Percentiles rank a stretch among this genome's conserved stretches.
Conservation (phyloP, 1,284 basidiomycete species). For the Xanthoconium separans region DNA sequence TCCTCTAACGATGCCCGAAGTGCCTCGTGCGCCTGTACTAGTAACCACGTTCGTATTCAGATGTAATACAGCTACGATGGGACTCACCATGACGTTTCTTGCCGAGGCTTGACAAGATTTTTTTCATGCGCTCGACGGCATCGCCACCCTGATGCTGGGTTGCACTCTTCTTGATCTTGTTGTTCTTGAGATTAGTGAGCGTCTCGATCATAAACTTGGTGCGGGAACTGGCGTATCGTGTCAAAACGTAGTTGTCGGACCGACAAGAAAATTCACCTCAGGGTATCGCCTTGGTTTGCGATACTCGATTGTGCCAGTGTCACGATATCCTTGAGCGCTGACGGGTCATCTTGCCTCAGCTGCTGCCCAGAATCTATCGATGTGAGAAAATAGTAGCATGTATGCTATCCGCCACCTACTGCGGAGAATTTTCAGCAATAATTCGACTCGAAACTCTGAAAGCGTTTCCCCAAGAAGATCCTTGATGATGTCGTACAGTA, state of each 20-base stretch:
- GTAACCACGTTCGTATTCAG: not conserved
- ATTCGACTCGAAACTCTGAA: slow-evolving; percentile 81
- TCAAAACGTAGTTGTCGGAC: not conserved
- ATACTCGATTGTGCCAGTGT: slow-evolving; percentile 79
- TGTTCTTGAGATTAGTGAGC: slow-evolving; percentile 86
- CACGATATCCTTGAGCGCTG: slow-evolving; percentile 82
- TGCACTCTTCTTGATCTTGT: slow-evolving; percentile 70
- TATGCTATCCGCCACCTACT: slow-evolving; percentile 45
- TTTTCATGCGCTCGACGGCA: slow-evolving; percentile 81
- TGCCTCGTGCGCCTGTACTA: slow-evolving; percentile 81
- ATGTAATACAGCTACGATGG: not conserved
- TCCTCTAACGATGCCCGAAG: slow-evolving; percentile 85
- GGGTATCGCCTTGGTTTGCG: slow-evolving; percentile 48
- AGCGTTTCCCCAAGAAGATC: slow-evolving; percentile 68
- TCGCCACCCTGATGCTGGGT: slow-evolving; percentile 67
- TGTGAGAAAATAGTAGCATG: slow-evolving; percentile 4
- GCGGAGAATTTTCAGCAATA: slow-evolving; percentile 82
- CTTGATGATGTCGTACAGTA: slow-evolving; percentile 90
- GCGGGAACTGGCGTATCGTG: slow-evolving; percentile 59
- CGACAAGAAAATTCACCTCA: slow-evolving; percentile 48
- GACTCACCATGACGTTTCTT: slow-evolving; percentile 74
- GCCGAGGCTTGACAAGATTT: slow-evolving; percentile 70
- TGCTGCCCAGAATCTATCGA: slow-evolving; percentile 79
- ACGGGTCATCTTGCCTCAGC: slow-evolving; percentile 85
- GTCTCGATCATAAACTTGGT: slow-evolving; percentile 94